Evolutionary conservation across 208 protist species (phyloP), one percentile per base, ranked within the genome.

Genomic region (Acanthamoeba royreba): DNA sequence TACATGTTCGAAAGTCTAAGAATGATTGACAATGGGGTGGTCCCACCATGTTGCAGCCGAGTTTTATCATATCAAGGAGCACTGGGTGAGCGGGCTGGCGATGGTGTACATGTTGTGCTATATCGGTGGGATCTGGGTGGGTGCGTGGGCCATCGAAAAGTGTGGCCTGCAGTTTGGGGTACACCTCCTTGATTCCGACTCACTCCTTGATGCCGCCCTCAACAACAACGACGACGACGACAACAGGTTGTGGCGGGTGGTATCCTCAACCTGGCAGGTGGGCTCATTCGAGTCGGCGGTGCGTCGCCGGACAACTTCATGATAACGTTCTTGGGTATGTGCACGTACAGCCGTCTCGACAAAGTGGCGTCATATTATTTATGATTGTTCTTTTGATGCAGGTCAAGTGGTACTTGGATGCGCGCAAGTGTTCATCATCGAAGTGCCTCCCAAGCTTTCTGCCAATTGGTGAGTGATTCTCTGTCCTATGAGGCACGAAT

Each of bases 101-200:
- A 72, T 92, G 49, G 55, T 92, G n/a, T 92, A 61, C 63, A 92
- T 92, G 87, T 28, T 77, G 40, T 40, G 40, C 87, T 92, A 92
- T 58, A 92, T 92, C 1, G 43, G 43, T 4, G 49, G 40, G 38
- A n/a, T 92, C 3, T 92, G 40, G 40, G 25, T 47, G 49, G 87
- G 43, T 11, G 28, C 55, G 13, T 92, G 87, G 87, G 87, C 19
- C 43, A 52, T 92, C 4, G 87, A 92, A 33, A 92, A 46, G 40
- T 58, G 25, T 17, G 61, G 61, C 63, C 87, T 92, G 25, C 87
- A 28, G 25, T 81, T 92, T 13, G 87, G 87, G 7, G 87, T 88
- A 63, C 58, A 8, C 19, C 58, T 25, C n/a, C 19, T 55, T 55
- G 13, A 15, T 69, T 31, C 58, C 11, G 33, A 69, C 11, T 19